Evolutionary conservation across 768 basidiomycete species (phyloP), one percentile per base, ranked within the genome.

Genomic region (Tephrocybe sp.): DNA sequence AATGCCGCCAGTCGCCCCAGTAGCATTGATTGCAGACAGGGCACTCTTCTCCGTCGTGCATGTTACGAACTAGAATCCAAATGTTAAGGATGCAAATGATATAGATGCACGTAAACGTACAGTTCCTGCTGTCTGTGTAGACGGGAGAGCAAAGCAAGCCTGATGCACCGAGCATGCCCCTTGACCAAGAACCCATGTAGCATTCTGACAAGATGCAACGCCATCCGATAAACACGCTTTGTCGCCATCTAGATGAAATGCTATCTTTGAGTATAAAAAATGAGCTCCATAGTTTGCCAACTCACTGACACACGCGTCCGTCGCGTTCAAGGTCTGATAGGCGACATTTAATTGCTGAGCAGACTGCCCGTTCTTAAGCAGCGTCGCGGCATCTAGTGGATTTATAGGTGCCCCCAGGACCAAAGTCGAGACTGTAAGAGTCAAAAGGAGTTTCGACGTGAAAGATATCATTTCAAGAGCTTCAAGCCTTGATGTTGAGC

Each of bases 41-140:
- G 78, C 83, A 22, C 69, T 75, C n/a, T 63, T 64, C 53, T 73
- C 61, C 54, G 74, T 79, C 3, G 80, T 80, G 64, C 83, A 86
- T 1, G 69, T 64, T n/a, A 84, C 51, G 26, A 63, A 61, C 80
- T 83, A 48, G 1, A 31, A 1, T n/a, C n/a, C n/a, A 36, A 22
- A 9, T 18, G 30, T 15, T 27, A 43, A 15, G 21, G 47, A 24
- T 18, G 53, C 32, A 36, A 43, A 35, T 18, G 4, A 32, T 22
- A 13, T 41, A 27, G 1, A 34, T 25, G 5, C 35, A 3, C 3
- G 24, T 25, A 26, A 12, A 62, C 77, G 43, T 55, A 84, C 82
- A 1, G 73, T 73, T 47, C 83, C 83, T 6, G 62, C 49, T 27
- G 64, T 56, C 4, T 59, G 67, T 13, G 75, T 49, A 6, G 70